Conservation (phyloP, 768 basidiomycete genomes). For the Galerina marginata region DNA sequence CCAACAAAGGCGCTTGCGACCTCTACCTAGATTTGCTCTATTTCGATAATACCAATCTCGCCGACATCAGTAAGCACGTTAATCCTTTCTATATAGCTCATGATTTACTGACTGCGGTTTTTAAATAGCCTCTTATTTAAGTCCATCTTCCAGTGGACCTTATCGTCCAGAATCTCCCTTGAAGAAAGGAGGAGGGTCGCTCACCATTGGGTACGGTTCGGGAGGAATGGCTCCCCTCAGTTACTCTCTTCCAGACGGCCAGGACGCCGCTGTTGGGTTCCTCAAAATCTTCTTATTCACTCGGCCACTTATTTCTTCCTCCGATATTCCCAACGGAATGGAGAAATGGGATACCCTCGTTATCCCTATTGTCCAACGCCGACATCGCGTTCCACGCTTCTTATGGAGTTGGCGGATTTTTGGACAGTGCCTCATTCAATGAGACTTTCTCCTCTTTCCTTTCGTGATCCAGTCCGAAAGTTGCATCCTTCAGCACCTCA, state of each 20-base stretch:
- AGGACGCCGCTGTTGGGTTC: slow-evolving; percentile 2
- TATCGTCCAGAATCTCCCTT: slow-evolving; percentile 4
- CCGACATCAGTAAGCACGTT: no score
- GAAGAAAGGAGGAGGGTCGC: not conserved
- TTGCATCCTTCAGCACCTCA: no score
- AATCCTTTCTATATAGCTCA: no score
- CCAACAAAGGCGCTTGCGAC: no score
- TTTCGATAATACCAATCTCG: no score
- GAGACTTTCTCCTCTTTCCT: no score
- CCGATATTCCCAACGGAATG: not conserved
- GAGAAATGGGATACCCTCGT: not conserved
- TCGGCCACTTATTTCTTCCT: not conserved
- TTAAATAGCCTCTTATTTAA: not conserved
- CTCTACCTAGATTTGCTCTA: no score
- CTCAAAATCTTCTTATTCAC: slow-evolving; percentile 4
- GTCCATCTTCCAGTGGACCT: slow-evolving; percentile 1
- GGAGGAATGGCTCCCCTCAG: slow-evolving; percentile 9
- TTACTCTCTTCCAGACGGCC: not conserved
- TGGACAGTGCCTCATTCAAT: no score
- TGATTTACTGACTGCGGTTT: no score
- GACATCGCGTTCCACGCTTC: not conserved
- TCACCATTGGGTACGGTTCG: slow-evolving; percentile 8
- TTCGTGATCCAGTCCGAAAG: no score
- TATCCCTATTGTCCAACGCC: not conserved
- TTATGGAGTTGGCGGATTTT: no score